Conservation (phyloP, 345 rosid species). For the Corchorus olitorius region DNA sequence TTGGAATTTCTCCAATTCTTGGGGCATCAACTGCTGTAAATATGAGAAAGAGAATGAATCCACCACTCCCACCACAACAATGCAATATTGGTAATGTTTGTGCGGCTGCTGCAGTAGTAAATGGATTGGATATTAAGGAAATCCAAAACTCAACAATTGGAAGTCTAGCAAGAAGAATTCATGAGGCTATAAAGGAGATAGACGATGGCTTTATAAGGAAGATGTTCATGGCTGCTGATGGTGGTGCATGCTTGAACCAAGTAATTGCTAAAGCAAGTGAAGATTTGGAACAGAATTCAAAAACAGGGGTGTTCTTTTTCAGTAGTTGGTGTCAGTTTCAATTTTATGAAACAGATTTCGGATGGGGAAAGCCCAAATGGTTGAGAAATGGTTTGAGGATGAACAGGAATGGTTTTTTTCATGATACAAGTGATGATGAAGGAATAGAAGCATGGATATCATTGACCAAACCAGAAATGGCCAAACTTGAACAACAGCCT, state of each 20-base stretch:
- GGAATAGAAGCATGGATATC: constrained; percentile 40
- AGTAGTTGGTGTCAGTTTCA: constrained; percentile 32
- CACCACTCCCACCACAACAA: constrained; percentile 19
- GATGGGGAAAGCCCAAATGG: constrained; percentile 37
- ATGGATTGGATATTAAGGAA: neutral
- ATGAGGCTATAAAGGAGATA: constrained; percentile 10
- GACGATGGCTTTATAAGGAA: constrained; percentile 15
- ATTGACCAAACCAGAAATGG: constrained; percentile 26
- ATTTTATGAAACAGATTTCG: constrained; percentile 31
- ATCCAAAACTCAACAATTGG: neutral
- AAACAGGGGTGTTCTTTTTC: constrained; percentile 5
- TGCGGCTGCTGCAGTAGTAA: too few species aligned
- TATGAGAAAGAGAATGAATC: constrained; percentile 25
- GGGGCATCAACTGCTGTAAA: constrained; percentile 2
- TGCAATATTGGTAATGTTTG: constrained; percentile 24
- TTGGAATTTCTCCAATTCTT: neutral
- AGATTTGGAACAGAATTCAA: neutral
- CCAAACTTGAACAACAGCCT: neutral
- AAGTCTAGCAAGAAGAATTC: constrained; percentile 14
- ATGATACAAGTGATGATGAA: constrained; percentile 22
- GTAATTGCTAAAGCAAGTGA: neutral
- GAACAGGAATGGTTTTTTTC: constrained; percentile 11
- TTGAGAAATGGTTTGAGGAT: constrained; percentile 4
- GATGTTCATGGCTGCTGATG: constrained; percentile 11
- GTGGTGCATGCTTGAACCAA: neutral